Evolutionary conservation across 768 basidiomycete genomes (phyloP).

Genomic region (Agaricus blazei): DNA sequence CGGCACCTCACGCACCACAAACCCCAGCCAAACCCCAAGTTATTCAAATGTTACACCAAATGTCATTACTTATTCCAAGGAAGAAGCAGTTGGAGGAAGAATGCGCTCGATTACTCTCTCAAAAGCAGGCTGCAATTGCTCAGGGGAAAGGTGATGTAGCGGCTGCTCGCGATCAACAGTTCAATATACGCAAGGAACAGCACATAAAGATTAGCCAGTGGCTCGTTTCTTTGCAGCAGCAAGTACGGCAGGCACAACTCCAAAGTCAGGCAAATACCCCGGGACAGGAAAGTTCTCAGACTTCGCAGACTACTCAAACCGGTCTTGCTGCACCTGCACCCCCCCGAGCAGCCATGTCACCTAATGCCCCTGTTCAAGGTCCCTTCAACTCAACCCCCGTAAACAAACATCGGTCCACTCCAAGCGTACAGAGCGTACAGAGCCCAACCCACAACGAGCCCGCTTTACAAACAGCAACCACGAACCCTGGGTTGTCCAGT

Average conservation of each 20-base stretch:
- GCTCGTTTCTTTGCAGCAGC: constrained; percentile 8
- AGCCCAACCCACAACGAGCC: constrained; percentile 1
- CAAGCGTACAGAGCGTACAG: constrained; percentile 1
- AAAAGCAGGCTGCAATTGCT: constrained; percentile 11
- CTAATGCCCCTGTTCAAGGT: neutral
- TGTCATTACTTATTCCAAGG: neutral
- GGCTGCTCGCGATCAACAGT: constrained; percentile 9
- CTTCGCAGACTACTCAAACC: neutral
- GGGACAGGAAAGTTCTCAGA: neutral
- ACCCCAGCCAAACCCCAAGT: constrained; percentile 16
- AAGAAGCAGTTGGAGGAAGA: constrained; percentile 7
- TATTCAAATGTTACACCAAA: constrained; percentile 1
- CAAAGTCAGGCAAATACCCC: neutral
- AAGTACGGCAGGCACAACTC: constrained; percentile 4
- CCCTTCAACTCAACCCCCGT: neutral
- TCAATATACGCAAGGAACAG: constrained; percentile 10
- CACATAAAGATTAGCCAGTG: constrained; percentile 10
- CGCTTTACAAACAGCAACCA: neutral
- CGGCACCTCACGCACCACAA: neutral
- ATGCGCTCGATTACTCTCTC: neutral
- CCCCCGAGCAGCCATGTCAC: neutral
- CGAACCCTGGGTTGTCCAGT: neutral
- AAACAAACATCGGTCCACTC: neutral
- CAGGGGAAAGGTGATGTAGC: constrained; percentile 15
- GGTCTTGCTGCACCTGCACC: neutral